Conservation (phyloP, 345 rosid species). For the Citrus reticulata region DNA sequence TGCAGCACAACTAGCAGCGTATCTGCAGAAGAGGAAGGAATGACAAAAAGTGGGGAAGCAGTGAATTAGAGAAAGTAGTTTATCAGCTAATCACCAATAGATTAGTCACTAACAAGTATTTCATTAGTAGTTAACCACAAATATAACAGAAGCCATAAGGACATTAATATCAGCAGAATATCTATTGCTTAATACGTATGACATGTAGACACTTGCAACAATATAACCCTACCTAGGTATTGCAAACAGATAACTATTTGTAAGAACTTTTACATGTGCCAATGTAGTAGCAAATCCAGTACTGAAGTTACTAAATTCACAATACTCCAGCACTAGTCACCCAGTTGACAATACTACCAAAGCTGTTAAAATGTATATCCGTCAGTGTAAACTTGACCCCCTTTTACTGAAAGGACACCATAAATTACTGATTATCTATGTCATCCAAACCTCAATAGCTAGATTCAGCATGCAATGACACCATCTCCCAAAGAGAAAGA, state of each 20-base stretch:
- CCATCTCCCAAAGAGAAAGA: background rate
- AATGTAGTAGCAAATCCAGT: background rate
- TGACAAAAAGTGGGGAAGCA: background rate
- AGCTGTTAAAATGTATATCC: too few relatives aligned
- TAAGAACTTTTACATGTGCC: background rate
- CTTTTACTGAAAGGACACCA: background rate
- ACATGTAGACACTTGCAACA: background rate
- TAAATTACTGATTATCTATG: background rate
- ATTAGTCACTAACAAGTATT: background rate
- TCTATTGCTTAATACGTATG: background rate
- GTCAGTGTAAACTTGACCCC: background rate
- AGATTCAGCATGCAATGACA: background rate
- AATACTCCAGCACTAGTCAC: too few relatives aligned
- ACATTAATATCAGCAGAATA: background rate
- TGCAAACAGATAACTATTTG: background rate
- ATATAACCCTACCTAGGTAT: background rate
- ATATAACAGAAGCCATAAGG: background rate
- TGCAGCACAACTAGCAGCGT: constrained; percentile 74
- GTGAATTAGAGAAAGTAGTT: background rate
- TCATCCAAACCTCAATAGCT: background rate
- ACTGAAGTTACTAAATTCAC: background rate
- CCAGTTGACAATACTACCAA: background rate
- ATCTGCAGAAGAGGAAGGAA: constrained; percentile 34
- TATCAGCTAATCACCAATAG: background rate
- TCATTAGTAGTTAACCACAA: background rate